A percentile compares a stretch with the other conserved stretches of the same genome.
Evolutionary conservation across 140 eudicot species (phyloP).

Genomic region (Anethum foeniculum): DNA sequence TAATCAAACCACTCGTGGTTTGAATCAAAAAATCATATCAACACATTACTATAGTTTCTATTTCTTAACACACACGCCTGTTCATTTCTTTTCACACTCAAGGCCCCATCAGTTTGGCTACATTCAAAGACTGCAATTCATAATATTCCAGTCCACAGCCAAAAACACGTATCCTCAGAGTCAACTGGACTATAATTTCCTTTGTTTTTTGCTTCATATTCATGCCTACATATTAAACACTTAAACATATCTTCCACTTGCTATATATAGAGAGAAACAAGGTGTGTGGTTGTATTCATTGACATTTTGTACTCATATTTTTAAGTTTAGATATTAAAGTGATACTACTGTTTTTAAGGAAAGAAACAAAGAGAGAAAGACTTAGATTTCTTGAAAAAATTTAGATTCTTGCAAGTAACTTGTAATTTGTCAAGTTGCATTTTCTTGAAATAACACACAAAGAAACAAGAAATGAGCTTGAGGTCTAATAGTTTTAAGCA

Average conservation of each 20-base stretch:
- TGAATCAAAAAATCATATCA: neutral
- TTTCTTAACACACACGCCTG: neutral
- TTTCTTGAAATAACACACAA: constrained; percentile 14
- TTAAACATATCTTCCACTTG: neutral
- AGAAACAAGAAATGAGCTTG: constrained; percentile 21
- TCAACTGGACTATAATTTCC: neutral
- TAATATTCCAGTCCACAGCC: constrained; percentile 11
- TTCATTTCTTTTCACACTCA: neutral
- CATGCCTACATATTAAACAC: neutral
- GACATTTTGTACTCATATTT: neutral
- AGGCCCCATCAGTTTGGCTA: neutral
- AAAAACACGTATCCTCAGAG: constrained; percentile 4
- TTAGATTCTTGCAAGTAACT: neutral
- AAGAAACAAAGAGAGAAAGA: neutral
- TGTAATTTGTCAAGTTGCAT: neutral
- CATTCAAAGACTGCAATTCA: constrained; percentile 8
- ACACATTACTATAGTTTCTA: neutral
- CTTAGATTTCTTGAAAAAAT: neutral
- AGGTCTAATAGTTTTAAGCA: constrained; percentile 34
- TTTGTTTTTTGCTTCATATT: neutral
- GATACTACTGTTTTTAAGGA: neutral
- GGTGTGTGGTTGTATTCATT: constrained; percentile 1
- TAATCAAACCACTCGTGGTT: constrained; percentile 15
- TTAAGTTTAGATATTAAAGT: neutral
- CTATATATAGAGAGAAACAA: neutral